phyloP scores from a whole-genome alignment of 805 yeast species.

The Schwanniomyces vanrijiae region DNA sequence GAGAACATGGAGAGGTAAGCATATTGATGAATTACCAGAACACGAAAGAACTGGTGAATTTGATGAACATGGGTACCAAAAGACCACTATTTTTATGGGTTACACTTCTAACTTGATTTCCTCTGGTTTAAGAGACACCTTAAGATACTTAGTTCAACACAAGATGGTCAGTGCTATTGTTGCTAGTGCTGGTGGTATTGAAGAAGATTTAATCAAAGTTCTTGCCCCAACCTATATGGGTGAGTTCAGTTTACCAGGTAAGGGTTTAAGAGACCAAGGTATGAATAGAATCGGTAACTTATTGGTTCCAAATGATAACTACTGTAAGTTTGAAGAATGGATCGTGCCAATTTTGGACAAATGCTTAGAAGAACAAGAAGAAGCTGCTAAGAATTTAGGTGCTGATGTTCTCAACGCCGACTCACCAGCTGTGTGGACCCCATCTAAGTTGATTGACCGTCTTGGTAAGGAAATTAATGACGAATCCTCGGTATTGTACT shows the following conservation, averaged over 20 bases:
- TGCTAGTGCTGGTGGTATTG: slow-evolving; percentile 98
- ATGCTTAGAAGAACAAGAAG: slow-evolving; percentile 87
- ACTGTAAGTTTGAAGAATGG: slow-evolving; percentile 98
- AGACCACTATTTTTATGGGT: slow-evolving; percentile 91
- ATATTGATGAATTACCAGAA: slow-evolving; percentile 64
- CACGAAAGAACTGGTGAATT: slow-evolving; percentile 69
- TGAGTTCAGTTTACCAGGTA: slow-evolving; percentile 81
- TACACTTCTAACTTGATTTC: slow-evolving; percentile 95
- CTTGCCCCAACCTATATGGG: slow-evolving; percentile 96
- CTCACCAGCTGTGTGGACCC: slow-evolving; percentile 82
- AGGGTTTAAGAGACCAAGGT: slow-evolving; percentile 85
- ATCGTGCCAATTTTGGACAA: slow-evolving; percentile 89
- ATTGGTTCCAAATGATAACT: slow-evolving; percentile 96
- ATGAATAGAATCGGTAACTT: slow-evolving; percentile 97
- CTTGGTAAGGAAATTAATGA: slow-evolving; percentile 94
- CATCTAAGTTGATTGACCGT: slow-evolving; percentile 87
- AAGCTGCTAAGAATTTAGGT: slow-evolving; percentile 51
- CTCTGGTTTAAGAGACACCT: slow-evolving; percentile 89
- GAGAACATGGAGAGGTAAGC: slow-evolving; percentile 91
- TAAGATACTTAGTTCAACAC: slow-evolving; percentile 86
- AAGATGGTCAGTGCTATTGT: slow-evolving; percentile 94
- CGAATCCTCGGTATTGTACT: slow-evolving; percentile 89
- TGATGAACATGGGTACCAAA: slow-evolving; percentile 76
- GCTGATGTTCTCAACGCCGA: slow-evolving; percentile 60
- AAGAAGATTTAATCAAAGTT: slow-evolving; percentile 95